Percentiles rank a stretch among this genome's conserved stretches.
Evolutionary conservation across 2,329 filamentous ascomycete species (phyloP).

Genomic region (Scedosporium dehoogii): DNA sequence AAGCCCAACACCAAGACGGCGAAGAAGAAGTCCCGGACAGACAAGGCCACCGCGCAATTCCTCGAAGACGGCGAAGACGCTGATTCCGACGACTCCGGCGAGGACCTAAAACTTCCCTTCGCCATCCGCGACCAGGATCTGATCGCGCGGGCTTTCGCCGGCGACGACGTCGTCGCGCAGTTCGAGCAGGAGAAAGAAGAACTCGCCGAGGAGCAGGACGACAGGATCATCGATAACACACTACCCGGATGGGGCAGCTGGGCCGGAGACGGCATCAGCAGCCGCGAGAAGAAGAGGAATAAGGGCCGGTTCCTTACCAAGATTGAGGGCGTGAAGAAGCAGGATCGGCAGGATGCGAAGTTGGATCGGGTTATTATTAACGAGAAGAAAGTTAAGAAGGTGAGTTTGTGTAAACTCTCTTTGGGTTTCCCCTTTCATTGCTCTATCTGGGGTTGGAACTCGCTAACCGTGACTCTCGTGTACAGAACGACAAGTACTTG

Average conservation of each 20-base stretch:
- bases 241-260: constrained; percentile 91
- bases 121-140: constrained; percentile 55
- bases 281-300: constrained; percentile 55
- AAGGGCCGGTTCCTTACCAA: constrained; percentile 54
- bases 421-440: constrained; percentile 5
- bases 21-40: constrained; percentile 7
- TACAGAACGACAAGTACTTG: constrained; percentile 74
- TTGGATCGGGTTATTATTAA: constrained; percentile 82
- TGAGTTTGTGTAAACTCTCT: constrained; percentile 23
- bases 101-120: constrained; percentile 44
- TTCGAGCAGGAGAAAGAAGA: constrained; percentile 75
- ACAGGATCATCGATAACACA: constrained; percentile 73
- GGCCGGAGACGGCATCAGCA: constrained; percentile 74
- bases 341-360: constrained; percentile 72
- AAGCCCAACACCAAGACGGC: constrained; percentile 16
- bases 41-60: constrained; percentile 3
- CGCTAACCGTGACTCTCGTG: constrained; percentile 10
- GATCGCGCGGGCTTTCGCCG: constrained; percentile 77
- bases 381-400: constrained; percentile 84
- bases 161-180: constrained; percentile 69
- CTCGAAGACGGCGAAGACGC: constrained; percentile 17
- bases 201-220: constrained; percentile 64
- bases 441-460: neutral
- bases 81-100: constrained; percentile 26
- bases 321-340: constrained; percentile 62